These are phyloP conservation scores for Hortiboletus campestris DNA, from an alignment of 768 basidiomycete species.

Conservation along the genomic window DNA sequence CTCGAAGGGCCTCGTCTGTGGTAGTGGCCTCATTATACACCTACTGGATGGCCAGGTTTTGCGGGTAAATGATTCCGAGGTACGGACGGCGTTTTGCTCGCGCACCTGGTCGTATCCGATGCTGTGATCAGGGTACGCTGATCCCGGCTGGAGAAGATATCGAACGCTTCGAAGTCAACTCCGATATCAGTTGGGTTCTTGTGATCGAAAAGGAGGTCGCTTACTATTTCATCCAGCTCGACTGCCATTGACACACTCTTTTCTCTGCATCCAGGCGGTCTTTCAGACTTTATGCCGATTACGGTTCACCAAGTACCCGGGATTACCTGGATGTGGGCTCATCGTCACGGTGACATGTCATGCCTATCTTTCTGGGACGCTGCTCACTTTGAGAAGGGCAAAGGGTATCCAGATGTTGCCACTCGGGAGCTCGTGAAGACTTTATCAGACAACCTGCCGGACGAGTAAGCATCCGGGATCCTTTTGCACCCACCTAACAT, in stretches of 20 bases:
- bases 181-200: conserved; percentile 70
- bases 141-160: conserved; percentile 81
- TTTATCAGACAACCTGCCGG: conserved; percentile 63
- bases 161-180: conserved; percentile 51
- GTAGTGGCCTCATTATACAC: conserved; percentile 57
- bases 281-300: conserved; percentile 81
- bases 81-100: conserved; percentile 19
- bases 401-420: conserved; percentile 94
- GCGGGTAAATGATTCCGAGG: conserved; percentile 57
- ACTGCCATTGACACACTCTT: conserved; percentile 1
- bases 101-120: not conserved
- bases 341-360: conserved; percentile 65
- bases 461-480: conserved; percentile 40
- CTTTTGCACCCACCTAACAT: not conserved
- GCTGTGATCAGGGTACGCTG: conserved; percentile 56
- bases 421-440: conserved; percentile 81
- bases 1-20: conserved; percentile 84
- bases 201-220: conserved; percentile 92
- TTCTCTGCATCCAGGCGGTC: conserved; percentile 62
- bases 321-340: conserved; percentile 62
- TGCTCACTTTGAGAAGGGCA: conserved; percentile 58
- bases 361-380: not conserved
- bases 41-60: conserved; percentile 56
- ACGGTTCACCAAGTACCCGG: conserved; percentile 46
- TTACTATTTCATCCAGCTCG: not conserved